Base-by-base conservation (phyloP, 2,329 filamentous ascomycete species). In the Ustulina deusta region DNA sequence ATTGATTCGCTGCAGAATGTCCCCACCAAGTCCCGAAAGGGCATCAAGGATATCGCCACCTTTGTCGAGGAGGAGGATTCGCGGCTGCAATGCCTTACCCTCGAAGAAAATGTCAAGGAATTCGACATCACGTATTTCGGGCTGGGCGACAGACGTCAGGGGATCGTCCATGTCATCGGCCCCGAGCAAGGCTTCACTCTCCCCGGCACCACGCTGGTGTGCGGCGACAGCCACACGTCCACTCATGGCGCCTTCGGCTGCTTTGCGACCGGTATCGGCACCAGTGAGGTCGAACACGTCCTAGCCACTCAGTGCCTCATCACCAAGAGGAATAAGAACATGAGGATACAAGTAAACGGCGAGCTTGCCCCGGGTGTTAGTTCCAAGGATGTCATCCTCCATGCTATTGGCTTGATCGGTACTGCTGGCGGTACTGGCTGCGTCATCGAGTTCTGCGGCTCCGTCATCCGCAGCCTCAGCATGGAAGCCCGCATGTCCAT, bases 401-500 rank as follows among this genome's bases (percentile, higher is more conserved):
- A 98, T 79, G 92, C 93, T 65, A 99, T 99, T 78, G 96, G 96
- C 77, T 83, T 91, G 75, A 97, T 98, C 74, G 96, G 96, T 75
- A 98, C 96, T 27, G 96, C 96, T 69, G 96, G 95, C 79, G 96
- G 96, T 74, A 98, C 91, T 64, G 94, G 95, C 69, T 91, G 92
- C 61, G 96, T 98, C 72, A 97, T 99, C 76, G 96, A 99, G 84
- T 99, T 95, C 84, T 97, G 94, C 78, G 96, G 96, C 68, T 97
- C 94, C 59, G 93, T 96, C 69, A 97, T 99, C 78, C 90, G 93
- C 74, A 83, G 82, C 69, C 85, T 98, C 75, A 97, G 93, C 81
- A 97, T 99, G 89, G 96, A 98, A 82, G 96, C 95, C 49, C 90
- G 96, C 74, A 98, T 99, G 96, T 97, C 94, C 71, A 97, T 99